Percentiles rank a stretch among this genome's conserved stretches.
Evolutionary conservation across 2,329 filamentous ascomycete genomes (phyloP).

Genomic region (Colletotrichum phormii): DNA sequence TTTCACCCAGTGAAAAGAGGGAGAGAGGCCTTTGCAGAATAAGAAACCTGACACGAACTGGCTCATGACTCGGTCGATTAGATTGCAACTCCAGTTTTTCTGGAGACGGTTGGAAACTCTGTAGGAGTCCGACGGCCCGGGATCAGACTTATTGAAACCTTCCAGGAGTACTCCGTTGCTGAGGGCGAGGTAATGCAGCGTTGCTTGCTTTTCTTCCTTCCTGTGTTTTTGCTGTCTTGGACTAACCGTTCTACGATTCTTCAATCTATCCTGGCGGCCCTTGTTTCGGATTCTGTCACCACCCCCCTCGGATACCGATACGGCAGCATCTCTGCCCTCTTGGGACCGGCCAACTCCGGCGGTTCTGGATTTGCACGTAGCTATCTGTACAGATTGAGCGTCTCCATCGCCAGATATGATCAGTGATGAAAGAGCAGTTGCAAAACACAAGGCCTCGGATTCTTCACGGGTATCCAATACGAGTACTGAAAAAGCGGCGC

Average conservation of each 20-base stretch:
- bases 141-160: conserved; percentile 22
- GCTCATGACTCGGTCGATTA: conserved; percentile 28
- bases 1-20: too few species aligned
- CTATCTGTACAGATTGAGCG: too few species aligned
- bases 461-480: background rate
- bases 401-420: too few species aligned
- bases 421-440: too few species aligned
- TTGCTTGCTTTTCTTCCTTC: background rate
- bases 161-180: background rate
- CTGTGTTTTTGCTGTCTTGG: background rate
- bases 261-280: background rate
- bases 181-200: background rate
- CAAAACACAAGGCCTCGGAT: too few species aligned
- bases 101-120: conserved; percentile 18
- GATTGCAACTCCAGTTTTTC: conserved; percentile 30
- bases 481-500: background rate
- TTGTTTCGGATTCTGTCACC: conserved; percentile 15
- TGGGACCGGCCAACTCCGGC: background rate
- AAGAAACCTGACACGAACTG: conserved; percentile 27
- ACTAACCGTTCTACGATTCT: background rate
- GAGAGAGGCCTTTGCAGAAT: background rate
- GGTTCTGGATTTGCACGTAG: background rate
- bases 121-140: conserved; percentile 10
- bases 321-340: background rate
- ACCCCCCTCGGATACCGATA: background rate